Evolutionary conservation across 2,329 filamentous ascomycete genomes (phyloP), one percentile per base, ranked within the genome.

Genomic region (Tolypocladium pustulatum): DNA sequence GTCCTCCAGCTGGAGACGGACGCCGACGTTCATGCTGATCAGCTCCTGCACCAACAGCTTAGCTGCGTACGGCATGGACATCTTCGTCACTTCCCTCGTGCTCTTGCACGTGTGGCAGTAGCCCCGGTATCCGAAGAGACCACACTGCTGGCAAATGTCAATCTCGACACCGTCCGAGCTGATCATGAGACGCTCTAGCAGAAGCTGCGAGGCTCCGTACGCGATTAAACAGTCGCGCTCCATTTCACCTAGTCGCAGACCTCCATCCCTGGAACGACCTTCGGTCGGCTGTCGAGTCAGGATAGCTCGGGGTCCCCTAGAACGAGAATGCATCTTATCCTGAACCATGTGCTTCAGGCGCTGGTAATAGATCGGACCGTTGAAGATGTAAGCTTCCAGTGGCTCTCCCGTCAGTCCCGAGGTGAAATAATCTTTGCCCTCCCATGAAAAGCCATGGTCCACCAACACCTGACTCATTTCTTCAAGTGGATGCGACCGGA

Each of bases 281-380:
- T 99, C 94, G 0, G 93, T 99, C 0, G 94, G 94, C 72, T 99
- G 94, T 12, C 94, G 86, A 0, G 94, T 99, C 32, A 99, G 81
- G 63, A 96, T 94, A 32, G 93, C 93, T 15, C 90, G 83, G 0
- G 94, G 95, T 0, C 95, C 95, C 17, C 91, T 87, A 2, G 93
- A 87, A 61, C 94, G 90, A 37, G 90, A 93, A 76, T 99, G 94
- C 94, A 99, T 97, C 78, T 99, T 99, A 72, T 99, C 94, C 73
- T 97, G 92, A 4, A 99, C 94, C 94, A 99, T 99, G 81, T 99
- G 94, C 82, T 99, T 99, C 64, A 99, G 84, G 65, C 96, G 96
- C 78, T 99, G 94, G 78, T 99, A 99, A 79, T 96, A 99, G 74
- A 99, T 99, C 13, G 94, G 94, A 0, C 94, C 94, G 71, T 96